Evolutionary conservation across 169 alveolate genomes (phyloP).

Genomic region (Cyclospora cayetanensis): DNA sequence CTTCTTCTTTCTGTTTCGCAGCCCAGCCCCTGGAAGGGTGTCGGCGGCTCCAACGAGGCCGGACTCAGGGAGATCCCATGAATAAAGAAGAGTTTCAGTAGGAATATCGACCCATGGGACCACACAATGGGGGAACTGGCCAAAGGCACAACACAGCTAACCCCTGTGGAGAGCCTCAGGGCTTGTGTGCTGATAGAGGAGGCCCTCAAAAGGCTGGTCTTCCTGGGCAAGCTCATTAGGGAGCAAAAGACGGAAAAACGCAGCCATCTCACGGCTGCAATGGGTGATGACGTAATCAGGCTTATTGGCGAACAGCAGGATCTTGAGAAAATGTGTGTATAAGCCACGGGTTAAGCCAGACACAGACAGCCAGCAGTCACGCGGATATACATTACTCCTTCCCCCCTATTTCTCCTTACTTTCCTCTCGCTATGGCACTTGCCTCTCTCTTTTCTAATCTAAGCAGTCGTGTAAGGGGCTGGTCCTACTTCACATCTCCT

Average conservation of each 20-base stretch:
- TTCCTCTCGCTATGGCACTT: too few species aligned
- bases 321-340: conserved; percentile 25
- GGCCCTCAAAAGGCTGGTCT: conserved; percentile 52
- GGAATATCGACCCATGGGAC: too few species aligned
- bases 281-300: conserved; percentile 60
- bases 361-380: too few species aligned
- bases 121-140: background rate
- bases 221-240: conserved; percentile 17
- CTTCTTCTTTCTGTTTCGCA: background rate
- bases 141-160: background rate
- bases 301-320: conserved; percentile 42
- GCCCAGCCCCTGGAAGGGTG: background rate
- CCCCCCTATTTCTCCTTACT: too few species aligned
- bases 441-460: too few species aligned
- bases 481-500: too few species aligned
- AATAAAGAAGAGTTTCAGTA: too few species aligned
- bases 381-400: too few species aligned
- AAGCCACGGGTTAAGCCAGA: too few species aligned
- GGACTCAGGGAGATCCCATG: too few species aligned
- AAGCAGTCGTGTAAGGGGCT: too few species aligned
- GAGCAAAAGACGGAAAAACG: background rate
- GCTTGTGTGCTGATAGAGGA: conserved; percentile 43
- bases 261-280: conserved; percentile 20
- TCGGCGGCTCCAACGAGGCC: background rate
- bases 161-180: conserved; percentile 65